Conservation (phyloP, 306 rosid species). For the Abrus precatorius region DNA sequence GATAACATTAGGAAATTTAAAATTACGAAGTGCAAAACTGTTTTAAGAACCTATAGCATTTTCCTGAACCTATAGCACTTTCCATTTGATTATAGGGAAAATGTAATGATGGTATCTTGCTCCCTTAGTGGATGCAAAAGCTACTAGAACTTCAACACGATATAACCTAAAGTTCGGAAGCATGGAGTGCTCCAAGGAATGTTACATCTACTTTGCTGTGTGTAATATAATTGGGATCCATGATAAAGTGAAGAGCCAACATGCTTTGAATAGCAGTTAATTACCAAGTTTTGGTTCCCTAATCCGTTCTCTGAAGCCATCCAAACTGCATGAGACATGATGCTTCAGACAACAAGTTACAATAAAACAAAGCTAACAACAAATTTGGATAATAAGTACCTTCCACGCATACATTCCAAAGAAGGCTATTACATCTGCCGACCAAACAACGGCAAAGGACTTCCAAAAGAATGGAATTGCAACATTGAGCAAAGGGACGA, state of each 20-base stretch:
- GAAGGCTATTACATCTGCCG: slow-evolving; percentile 87
- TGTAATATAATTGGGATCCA: slow-evolving; percentile 9
- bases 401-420: slow-evolving; percentile 97
- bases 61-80: slow-evolving; percentile 36
- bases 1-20: slow-evolving; percentile 56
- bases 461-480: slow-evolving; percentile 90
- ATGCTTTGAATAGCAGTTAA: slow-evolving; percentile 27
- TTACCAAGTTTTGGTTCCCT: slow-evolving; percentile 45
- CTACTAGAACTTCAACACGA: neutral
- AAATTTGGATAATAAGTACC: slow-evolving; percentile 52
- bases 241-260: slow-evolving; percentile 14
- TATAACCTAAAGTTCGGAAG: slow-evolving; percentile 6
- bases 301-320: slow-evolving; percentile 77
- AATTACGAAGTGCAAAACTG: slow-evolving; percentile 17
- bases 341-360: slow-evolving; percentile 36
- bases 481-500: slow-evolving; percentile 87
- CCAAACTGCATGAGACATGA: slow-evolving; percentile 64
- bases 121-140: slow-evolving; percentile 3
- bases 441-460: slow-evolving; percentile 97
- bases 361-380: neutral
- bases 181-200: slow-evolving; percentile 8
- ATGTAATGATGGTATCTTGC: slow-evolving; percentile 3
- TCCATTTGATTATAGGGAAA: neutral
- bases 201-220: slow-evolving; percentile 24
- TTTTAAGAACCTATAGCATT: slow-evolving; percentile 37